Conservation (phyloP, 2,329 filamentous ascomycete genomes). For the Pseudocercospora ulei region DNA sequence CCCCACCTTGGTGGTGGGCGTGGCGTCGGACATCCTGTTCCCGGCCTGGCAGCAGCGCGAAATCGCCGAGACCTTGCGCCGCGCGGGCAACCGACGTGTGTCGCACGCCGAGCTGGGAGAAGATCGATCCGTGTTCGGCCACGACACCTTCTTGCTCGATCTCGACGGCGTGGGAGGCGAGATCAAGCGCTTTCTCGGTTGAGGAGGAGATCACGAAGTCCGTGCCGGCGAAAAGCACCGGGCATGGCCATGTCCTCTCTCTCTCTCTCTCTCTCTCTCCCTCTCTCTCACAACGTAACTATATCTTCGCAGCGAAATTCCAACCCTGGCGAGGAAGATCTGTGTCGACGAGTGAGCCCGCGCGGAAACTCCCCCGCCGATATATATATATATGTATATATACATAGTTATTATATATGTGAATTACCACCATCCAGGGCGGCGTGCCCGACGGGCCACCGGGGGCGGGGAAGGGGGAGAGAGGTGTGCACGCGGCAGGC, state of each 20-base stretch:
- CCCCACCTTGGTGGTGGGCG: conserved; percentile 80
- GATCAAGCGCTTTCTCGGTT: conserved; percentile 67
- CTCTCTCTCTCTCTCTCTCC: too few relatives aligned
- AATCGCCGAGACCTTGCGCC: conserved; percentile 71
- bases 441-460: too few relatives aligned
- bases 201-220: conserved; percentile 20
- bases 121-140: conserved; percentile 87
- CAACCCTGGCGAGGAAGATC: conserved; percentile 22
- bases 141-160: conserved; percentile 92
- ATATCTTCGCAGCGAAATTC: too few relatives aligned
- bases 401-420: too few relatives aligned
- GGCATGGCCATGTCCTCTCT: too few relatives aligned
- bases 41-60: conserved; percentile 97
- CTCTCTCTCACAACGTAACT: too few relatives aligned
- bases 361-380: too few relatives aligned
- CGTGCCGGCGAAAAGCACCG: conserved; percentile 27
- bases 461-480: too few relatives aligned
- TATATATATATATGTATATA: too few relatives aligned
- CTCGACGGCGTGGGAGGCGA: conserved; percentile 82
- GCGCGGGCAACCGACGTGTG: conserved; percentile 68
- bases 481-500: too few relatives aligned
- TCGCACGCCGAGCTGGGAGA: conserved; percentile 86
- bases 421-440: too few relatives aligned
- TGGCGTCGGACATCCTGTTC: conserved; percentile 91
- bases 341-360: conserved; percentile 24